A percentile compares a stretch with the other conserved stretches of the same genome.
phyloP scores from a whole-genome alignment of 129 eudicot genomes.

The Glebionis coronaria region DNA sequence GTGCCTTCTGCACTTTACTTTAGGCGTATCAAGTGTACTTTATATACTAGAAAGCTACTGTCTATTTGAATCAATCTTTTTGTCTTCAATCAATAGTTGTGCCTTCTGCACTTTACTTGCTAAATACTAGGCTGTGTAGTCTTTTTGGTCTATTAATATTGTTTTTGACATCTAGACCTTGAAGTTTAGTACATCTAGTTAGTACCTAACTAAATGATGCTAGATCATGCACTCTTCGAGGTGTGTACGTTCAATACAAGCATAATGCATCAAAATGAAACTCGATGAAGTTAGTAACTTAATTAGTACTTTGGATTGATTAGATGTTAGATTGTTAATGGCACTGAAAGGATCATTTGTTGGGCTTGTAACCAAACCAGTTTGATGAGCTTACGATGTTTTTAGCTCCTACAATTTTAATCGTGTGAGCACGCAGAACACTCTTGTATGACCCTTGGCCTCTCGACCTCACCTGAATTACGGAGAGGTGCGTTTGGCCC shows the following conservation, averaged over 20 bases:
- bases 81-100: no score
- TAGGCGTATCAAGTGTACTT: no score
- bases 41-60: no score
- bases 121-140: no score
- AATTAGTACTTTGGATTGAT: background rate
- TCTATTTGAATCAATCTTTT: no score
- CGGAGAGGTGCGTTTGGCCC: conserved; percentile 20
- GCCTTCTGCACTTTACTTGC: no score
- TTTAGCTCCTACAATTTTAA: no score
- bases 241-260: conserved; percentile 45
- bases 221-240: background rate
- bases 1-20: no score
- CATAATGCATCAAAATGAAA: conserved; percentile 39
- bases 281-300: conserved; percentile 1
- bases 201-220: conserved; percentile 61
- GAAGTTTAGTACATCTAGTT: conserved; percentile 27
- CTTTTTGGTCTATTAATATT: no score
- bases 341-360: conserved; percentile 48
- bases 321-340: conserved; percentile 36
- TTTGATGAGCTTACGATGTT: conserved; percentile 16
- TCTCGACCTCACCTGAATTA: conserved; percentile 35
- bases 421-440: conserved; percentile 23
- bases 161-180: no score
- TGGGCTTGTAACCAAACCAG: conserved; percentile 27
- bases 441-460: conserved; percentile 31